phyloP scores from a whole-genome alignment of 371 early-diverging fungal genomes.

The Parasitella parasitica region DNA sequence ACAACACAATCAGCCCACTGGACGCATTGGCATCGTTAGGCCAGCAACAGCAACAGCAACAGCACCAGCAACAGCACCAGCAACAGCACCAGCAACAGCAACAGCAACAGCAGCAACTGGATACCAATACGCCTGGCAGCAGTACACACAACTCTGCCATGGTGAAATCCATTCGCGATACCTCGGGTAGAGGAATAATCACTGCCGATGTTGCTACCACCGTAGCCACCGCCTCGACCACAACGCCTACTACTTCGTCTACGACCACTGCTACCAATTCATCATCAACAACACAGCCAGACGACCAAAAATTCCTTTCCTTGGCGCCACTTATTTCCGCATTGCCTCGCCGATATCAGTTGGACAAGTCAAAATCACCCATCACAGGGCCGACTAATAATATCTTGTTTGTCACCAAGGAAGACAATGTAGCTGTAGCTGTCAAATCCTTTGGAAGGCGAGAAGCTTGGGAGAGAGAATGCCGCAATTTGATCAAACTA shows the following conservation, averaged over 20 bases:
- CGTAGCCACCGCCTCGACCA: background rate
- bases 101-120: background rate
- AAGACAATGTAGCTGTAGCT: constrained; percentile 7
- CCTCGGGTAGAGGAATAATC: background rate
- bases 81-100: background rate
- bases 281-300: background rate
- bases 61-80: background rate
- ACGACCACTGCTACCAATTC: background rate
- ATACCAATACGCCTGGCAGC: constrained; percentile 1
- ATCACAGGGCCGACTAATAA: constrained; percentile 44
- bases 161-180: background rate
- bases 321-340: constrained; percentile 17
- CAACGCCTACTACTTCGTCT: background rate
- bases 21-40: constrained; percentile 43
- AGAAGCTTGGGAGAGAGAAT: constrained; percentile 56
- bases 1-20: constrained; percentile 40
- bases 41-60: constrained; percentile 10
- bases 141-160: constrained; percentile 7
- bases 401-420: constrained; percentile 33
- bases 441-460: constrained; percentile 50
- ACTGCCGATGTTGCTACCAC: background rate
- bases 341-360: constrained; percentile 40
- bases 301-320: constrained; percentile 2
- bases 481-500: constrained; percentile 38
- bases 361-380: constrained; percentile 24